Evolutionary conservation across 1,284 basidiomycete genomes (phyloP).

Genomic region (Trichosporon faecale): DNA sequence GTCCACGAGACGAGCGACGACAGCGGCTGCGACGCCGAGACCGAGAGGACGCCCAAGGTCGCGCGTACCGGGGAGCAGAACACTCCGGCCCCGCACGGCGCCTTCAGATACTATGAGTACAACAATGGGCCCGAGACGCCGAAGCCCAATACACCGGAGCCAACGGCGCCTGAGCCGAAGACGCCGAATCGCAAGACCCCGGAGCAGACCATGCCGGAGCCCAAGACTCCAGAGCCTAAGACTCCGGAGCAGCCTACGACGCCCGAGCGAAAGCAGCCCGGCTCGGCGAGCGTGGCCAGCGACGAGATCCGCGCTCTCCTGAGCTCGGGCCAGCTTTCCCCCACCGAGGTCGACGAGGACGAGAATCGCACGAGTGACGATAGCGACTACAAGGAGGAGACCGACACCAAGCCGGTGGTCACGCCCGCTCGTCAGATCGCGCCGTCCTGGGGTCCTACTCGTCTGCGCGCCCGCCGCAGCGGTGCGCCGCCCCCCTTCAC

Average conservation of each 20-base stretch:
- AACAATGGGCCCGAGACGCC: neutral
- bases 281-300: neutral
- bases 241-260: too few species aligned
- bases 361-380: too few species aligned
- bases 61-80: neutral
- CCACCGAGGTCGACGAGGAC: too few species aligned
- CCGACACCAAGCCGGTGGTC: too few species aligned
- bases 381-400: neutral
- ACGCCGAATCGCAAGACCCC: too few species aligned
- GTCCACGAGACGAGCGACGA: neutral
- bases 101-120: neutral
- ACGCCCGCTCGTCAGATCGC: neutral
- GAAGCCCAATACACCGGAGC: too few species aligned
- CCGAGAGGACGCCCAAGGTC: neutral
- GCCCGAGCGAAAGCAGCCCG: neutral
- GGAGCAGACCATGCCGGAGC: too few species aligned
- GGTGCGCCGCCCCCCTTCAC: neutral
- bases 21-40: neutral
- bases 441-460: too few species aligned
- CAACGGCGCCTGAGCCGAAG: too few species aligned
- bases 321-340: neutral
- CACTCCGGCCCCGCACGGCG: neutral
- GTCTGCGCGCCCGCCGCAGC: neutral
- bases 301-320: neutral
- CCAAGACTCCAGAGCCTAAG: too few species aligned